Conservation (phyloP, 306 rosid genomes). For the Rosa persica region DNA sequence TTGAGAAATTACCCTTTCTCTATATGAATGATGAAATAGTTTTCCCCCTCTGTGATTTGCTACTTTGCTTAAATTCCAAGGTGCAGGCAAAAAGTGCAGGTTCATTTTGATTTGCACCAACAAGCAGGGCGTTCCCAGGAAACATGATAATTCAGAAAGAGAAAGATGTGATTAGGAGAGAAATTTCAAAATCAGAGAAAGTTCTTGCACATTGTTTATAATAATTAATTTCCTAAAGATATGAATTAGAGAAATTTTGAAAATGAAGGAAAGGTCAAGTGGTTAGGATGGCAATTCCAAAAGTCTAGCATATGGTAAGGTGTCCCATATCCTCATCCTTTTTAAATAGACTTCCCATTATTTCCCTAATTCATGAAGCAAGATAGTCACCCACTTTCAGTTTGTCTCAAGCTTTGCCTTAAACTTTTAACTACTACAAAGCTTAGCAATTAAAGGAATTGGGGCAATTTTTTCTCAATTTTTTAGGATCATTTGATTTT, state of each 20-base stretch:
- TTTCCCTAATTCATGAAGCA: neutral
- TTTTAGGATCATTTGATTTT: neutral
- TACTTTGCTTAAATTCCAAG: neutral
- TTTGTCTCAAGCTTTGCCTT: neutral
- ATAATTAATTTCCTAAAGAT: neutral
- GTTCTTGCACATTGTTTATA: constrained; percentile 24
- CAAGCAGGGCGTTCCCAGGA: neutral
- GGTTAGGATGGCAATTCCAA: constrained; percentile 38
- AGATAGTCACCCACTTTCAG: neutral
- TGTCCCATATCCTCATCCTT: neutral
- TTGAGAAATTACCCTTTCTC: neutral
- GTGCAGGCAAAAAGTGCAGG: neutral
- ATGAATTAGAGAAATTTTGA: neutral
- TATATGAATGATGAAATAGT: neutral
- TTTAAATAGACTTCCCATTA: neutral
- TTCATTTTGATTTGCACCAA: constrained; percentile 5
- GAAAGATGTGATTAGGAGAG: neutral
- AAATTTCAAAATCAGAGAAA: constrained; percentile 9
- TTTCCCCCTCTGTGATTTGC: neutral
- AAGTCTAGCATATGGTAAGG: constrained; percentile 22
- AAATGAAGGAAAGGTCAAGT: constrained; percentile 38
- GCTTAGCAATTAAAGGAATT: neutral
- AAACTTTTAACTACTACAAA: neutral
- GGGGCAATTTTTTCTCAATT: neutral
- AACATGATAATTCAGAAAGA: neutral